A percentile compares a stretch with the other conserved stretches of the same genome.
These are phyloP conservation scores for Colletotrichum paranaense DNA, from an alignment of 2,329 filamentous ascomycete species.

Conservation along the genomic window DNA sequence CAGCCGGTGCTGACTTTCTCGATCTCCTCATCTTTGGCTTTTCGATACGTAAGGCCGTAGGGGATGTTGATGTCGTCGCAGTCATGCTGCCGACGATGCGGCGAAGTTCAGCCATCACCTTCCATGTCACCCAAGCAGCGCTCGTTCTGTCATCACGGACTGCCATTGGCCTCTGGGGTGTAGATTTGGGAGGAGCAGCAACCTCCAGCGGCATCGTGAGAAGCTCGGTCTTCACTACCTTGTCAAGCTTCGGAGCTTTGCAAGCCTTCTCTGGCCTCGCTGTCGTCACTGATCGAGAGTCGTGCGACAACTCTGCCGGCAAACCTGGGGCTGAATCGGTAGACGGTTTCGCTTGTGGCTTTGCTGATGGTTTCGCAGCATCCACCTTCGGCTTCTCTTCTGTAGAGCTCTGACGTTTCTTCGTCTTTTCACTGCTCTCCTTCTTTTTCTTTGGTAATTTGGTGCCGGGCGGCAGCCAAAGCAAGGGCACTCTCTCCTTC, in stretches of 20 bases:
- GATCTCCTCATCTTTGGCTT: constrained; percentile 44
- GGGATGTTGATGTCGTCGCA: neutral
- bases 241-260: neutral
- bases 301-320: neutral
- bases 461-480: constrained; percentile 66
- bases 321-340: no score
- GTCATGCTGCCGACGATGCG: constrained; percentile 44
- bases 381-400: constrained; percentile 42
- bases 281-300: neutral
- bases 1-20: constrained; percentile 54
- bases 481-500: constrained; percentile 65
- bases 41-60: neutral
- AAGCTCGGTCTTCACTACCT: neutral
- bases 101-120: constrained; percentile 53
- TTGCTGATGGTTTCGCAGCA: constrained; percentile 33
- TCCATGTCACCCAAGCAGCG: constrained; percentile 56
- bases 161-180: constrained; percentile 52
- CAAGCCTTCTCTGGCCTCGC: neutral
- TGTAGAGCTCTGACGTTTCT: constrained; percentile 20
- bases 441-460: constrained; percentile 53
- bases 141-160: constrained; percentile 59
- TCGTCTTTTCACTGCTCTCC: constrained; percentile 39
- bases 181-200: constrained; percentile 29
- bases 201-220: neutral
- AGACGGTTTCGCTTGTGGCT: neutral